Conservation (phyloP, 441 rosid species). For the Brassica hybrid region DNA sequence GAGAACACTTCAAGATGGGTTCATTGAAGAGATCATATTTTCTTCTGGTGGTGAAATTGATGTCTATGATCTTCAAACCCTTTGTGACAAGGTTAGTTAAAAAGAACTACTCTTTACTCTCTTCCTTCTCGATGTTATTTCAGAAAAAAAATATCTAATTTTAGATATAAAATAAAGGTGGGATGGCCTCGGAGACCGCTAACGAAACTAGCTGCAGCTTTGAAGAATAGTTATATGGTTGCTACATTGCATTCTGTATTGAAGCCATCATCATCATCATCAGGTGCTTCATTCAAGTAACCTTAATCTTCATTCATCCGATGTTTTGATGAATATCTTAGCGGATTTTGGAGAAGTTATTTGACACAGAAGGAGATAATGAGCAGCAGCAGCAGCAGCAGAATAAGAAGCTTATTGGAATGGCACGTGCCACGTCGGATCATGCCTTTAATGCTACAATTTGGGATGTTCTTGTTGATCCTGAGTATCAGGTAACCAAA, state of each 20-base stretch:
- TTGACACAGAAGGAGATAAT: conserved; percentile 83
- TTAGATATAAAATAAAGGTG: conserved; percentile 50
- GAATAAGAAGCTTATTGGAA: conserved; percentile 76
- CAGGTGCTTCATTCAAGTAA: conserved; percentile 55
- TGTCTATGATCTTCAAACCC: conserved; percentile 86
- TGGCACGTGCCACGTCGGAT: conserved; percentile 99
- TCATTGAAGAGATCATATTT: conserved; percentile 77
- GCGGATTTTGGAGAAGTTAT: conserved; percentile 92
- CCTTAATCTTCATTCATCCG: conserved; percentile 12
- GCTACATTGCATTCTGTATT: conserved; percentile 81
- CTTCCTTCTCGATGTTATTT: not conserved
- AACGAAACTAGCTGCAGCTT: conserved; percentile 82
- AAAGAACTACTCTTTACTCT: no score
- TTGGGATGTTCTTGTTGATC: conserved; percentile 99
- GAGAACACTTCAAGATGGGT: conserved; percentile 67
- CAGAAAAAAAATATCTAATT: not conserved
- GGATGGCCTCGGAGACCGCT: conserved; percentile 97
- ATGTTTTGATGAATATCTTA: conserved; percentile 80
- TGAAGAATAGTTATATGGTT: conserved; percentile 95
- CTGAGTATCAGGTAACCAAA: conserved; percentile 77
- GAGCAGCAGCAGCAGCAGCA: conserved; percentile 12
- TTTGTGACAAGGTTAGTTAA: conserved; percentile 79
- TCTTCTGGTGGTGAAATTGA: conserved; percentile 93
- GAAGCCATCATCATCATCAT: conserved; percentile 54
- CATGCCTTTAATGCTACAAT: conserved; percentile 98